A percentile compares a stretch with the other conserved stretches of the same genome.
Evolutionary conservation across 306 rosid species (phyloP).

Genomic region (Leucaena leucocephala): DNA sequence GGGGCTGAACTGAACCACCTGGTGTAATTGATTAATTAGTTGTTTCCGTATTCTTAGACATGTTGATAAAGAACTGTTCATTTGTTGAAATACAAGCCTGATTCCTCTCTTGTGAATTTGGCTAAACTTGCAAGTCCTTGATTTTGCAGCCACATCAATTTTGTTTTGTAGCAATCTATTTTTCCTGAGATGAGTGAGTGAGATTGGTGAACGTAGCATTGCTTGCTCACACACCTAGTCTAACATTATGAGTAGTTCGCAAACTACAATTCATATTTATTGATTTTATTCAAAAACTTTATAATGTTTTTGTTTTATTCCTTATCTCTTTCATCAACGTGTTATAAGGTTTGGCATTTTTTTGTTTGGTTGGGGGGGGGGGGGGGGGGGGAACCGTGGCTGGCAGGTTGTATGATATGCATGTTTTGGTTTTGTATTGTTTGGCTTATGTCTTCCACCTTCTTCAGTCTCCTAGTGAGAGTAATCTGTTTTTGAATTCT

Average conservation of each 20-base stretch:
- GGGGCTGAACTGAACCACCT: background rate
- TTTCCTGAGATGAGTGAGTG: background rate
- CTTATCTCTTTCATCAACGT: too few species aligned
- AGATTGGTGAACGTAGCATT: background rate
- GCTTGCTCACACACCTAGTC: background rate
- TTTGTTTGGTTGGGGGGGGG: too few species aligned
- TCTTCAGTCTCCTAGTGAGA: too few species aligned
- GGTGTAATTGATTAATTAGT: conserved; percentile 53
- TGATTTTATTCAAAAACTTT: background rate
- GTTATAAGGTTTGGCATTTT: too few species aligned
- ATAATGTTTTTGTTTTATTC: too few species aligned
- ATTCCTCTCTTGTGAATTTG: background rate
- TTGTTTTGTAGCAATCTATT: background rate
- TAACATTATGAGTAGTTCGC: background rate
- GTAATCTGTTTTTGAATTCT: too few species aligned
- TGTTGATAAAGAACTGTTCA: conserved; percentile 41
- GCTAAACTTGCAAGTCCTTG: background rate
- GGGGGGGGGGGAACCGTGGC: too few species aligned
- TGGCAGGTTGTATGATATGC: too few species aligned
- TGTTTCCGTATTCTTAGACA: conserved; percentile 45
- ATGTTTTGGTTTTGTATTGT: too few species aligned
- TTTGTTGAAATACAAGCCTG: conserved; percentile 33
- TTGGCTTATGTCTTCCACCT: too few species aligned
- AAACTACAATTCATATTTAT: background rate
- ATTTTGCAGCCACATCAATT: background rate